Evolutionary conservation across 208 protist genomes (phyloP), one percentile per base, ranked within the genome.

Genomic region (Leptomonas pyrrhocoris): DNA sequence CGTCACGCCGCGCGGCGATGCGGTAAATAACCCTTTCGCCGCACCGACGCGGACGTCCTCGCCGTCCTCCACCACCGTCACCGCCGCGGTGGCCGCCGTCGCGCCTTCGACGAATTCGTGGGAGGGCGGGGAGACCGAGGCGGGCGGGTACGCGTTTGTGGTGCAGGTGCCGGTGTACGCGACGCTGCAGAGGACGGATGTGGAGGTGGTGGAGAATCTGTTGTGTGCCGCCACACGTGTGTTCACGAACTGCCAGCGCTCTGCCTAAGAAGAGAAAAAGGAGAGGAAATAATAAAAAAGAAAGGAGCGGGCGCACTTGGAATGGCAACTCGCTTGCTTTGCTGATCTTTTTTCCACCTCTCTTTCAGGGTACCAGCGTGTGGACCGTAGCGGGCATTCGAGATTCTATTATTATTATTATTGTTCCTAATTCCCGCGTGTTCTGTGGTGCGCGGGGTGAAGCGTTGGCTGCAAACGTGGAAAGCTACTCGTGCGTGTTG

Each of bases 221-320:
- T 45, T 77, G 7, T 50, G 49, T 21, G 65, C 61, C 31, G 66
- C 58, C 8, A 68, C 81, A 49, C 79, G 81, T 15, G 72, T 78
- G 19, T 63, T 81, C 36, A 64, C 49, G n/a, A 76, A 68, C 42
- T 25, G 69, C 30, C 31, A 55, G 2, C 43, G 28, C 31, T 53
- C 45, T 27, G 13, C 27, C 6, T 65, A 21, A n/a, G 11, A 28
- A n/a, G 19, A 21, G 13, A 42, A 48, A 9, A 9, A 38, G 34
- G 34, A 38, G 34, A 38, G 34, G 9, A 38, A n/a, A n/a, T n/a
- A n/a, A n/a, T n/a, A n/a, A n/a, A n/a, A n/a, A n/a, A n/a, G n/a
- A 9, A 3, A 38, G 15, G 16, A 30, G 30, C 53, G 53, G 11
- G 28, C 28, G 38, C 12, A 15, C 30, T 54, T 30, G 45, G 34